A percentile compares a stretch with the other conserved stretches of the same genome.
phyloP scores from a whole-genome alignment of 352 stramenopile genomes.

The Globisporangium nodosum region DNA sequence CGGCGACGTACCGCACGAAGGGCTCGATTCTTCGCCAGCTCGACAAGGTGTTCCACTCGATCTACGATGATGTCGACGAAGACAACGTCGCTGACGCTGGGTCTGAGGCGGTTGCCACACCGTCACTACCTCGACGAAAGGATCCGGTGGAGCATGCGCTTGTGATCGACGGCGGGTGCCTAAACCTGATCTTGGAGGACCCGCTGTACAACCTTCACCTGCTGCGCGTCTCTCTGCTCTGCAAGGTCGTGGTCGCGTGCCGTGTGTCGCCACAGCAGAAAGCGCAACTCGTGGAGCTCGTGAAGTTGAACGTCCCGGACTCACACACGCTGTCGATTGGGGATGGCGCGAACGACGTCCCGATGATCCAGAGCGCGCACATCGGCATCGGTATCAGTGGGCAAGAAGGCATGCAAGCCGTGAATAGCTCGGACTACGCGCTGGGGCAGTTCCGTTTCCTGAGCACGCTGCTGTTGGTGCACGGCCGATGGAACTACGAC shows the following conservation, averaged over 20 bases:
- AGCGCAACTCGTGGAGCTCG: constrained; percentile 95
- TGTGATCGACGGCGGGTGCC: constrained; percentile 93
- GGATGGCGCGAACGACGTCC: constrained; percentile 89
- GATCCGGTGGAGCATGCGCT: constrained; percentile 68
- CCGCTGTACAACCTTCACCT: constrained; percentile 74
- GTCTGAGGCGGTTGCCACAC: constrained; percentile 11
- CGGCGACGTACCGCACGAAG: constrained; percentile 56
- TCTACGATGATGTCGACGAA: constrained; percentile 24
- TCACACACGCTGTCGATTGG: constrained; percentile 88
- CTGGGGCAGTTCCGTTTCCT: constrained; percentile 82
- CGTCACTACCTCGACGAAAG: constrained; percentile 23
- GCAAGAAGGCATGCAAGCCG: constrained; percentile 96
- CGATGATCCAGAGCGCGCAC: constrained; percentile 89
- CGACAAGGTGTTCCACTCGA: constrained; percentile 74
- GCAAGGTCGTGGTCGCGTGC: constrained; percentile 96
- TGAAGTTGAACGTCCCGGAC: constrained; percentile 82
- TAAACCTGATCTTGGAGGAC: constrained; percentile 78
- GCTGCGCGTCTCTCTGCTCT: constrained; percentile 82
- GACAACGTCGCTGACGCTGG: background rate
- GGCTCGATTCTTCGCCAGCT: constrained; percentile 61
- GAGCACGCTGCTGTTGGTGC: constrained; percentile 62
- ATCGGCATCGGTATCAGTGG: constrained; percentile 94
- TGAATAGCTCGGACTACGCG: constrained; percentile 85
- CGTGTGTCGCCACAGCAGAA: constrained; percentile 98
- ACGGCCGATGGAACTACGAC: constrained; percentile 86